Evolutionary conservation across 495 filamentous ascomycete species (phyloP), one percentile per base, ranked within the genome.

Genomic region (Aspergillus bridgeri): DNA sequence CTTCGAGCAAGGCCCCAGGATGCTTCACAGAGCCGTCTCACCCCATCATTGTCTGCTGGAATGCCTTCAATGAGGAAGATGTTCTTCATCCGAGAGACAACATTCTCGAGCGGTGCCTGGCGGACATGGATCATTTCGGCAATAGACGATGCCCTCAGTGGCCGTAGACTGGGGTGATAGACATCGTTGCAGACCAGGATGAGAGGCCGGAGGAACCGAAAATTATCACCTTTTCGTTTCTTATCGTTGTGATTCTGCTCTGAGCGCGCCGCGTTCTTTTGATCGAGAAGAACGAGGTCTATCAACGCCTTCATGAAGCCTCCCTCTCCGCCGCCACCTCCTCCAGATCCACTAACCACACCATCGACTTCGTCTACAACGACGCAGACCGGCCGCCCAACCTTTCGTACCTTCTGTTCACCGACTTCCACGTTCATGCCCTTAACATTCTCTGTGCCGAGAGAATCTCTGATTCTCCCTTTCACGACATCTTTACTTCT

Each of bases 351-450:
- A 38, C 84, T 79, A 42, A 92, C 89, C 5, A 94, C 93, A 46
- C 94, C 94, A 66, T 98, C 94, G 5, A 97, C 93, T 72, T 98
- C 94, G 65, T 98, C 94, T 1, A 98, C 89, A 9, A 98, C 84
- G 6, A 98, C 86, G 64, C 94, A 98, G 2, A 97, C 86, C 11
- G 94, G 94, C 55, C 85, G 88, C 13, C 87, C 90, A n/a, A 86
- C 80, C 62, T 89, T 89, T 49, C 84, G 81, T 6, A 86, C 79
- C 59, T 89, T 87, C 56, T 81, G 81, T 7, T 78, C 72, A 8
- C 77, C 77, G 38, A 84, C 84, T 59, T 80, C 86, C 42, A 87
- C 80, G 52, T 86, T 85, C 42, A 92, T 84, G 19, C 86, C 89
- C 69, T 89, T 92, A 61, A 98, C 91, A 55, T 90, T 94, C 70